Evolutionary conservation across 2,329 filamentous ascomycete species (phyloP).

Genomic region (Hirsutella minnesotensis): DNA sequence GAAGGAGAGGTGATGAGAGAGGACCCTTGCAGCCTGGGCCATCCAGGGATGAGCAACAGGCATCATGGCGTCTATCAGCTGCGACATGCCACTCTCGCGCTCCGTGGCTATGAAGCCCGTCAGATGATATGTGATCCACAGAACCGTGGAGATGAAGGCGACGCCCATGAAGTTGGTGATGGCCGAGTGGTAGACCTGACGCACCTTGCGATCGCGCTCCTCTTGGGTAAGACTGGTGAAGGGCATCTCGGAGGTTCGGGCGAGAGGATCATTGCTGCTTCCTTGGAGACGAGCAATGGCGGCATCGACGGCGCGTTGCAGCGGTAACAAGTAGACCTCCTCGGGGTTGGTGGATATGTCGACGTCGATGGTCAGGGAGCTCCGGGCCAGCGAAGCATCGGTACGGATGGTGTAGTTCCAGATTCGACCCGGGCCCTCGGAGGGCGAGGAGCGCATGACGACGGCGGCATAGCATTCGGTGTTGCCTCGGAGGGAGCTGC

Average conservation of each 20-base stretch:
- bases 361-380: constrained; percentile 51
- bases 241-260: constrained; percentile 48
- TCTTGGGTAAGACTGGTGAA: constrained; percentile 62
- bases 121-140: constrained; percentile 77
- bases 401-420: constrained; percentile 85
- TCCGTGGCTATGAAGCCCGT: constrained; percentile 79
- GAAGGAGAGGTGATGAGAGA: constrained; percentile 72
- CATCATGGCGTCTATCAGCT: constrained; percentile 86
- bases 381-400: constrained; percentile 51
- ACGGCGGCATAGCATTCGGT: constrained; percentile 63
- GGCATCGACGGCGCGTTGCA: constrained; percentile 67
- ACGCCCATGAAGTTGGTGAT: constrained; percentile 69
- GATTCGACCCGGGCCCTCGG: constrained; percentile 48
- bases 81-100: constrained; percentile 76
- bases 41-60: constrained; percentile 63
- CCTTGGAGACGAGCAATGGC: constrained; percentile 51
- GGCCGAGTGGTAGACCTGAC: constrained; percentile 54
- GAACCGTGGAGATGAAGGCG: constrained; percentile 66
- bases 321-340: constrained; percentile 65
- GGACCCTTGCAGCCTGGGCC: constrained; percentile 63
- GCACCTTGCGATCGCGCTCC: constrained; percentile 54
- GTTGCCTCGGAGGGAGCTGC: constrained; percentile 51
- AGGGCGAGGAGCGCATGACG: constrained; percentile 64
- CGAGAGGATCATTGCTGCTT: constrained; percentile 25
- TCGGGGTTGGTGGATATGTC: constrained; percentile 57